Evolutionary conservation across 1,284 basidiomycete genomes (phyloP).

Genomic region (Wolfiporia cocos): DNA sequence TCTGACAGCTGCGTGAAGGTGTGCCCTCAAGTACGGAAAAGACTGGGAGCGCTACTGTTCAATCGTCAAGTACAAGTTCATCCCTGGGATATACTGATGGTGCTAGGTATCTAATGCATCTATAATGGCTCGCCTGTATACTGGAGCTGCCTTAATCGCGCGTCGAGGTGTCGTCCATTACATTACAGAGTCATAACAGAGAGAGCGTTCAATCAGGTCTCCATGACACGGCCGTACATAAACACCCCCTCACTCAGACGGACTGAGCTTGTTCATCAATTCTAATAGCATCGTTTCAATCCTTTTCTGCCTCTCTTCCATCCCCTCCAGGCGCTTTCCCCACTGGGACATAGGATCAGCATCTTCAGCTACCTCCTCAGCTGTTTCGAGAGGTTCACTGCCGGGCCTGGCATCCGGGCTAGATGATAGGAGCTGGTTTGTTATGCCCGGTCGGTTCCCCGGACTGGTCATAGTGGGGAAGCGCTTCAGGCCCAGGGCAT

Average conservation of each 20-base stretch:
- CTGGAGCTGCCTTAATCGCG: too few species aligned
- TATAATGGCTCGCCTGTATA: too few species aligned
- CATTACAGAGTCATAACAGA: too few species aligned
- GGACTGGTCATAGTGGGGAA: constrained; percentile 18
- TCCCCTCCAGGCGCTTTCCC: constrained; percentile 41
- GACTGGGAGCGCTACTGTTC: constrained; percentile 91
- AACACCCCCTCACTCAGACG: too few species aligned
- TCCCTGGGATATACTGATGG: constrained; percentile 64
- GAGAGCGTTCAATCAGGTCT: too few species aligned
- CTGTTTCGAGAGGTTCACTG: constrained; percentile 30
- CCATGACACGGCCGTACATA: too few species aligned
- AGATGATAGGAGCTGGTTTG: constrained; percentile 22
- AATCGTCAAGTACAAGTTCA: constrained; percentile 86
- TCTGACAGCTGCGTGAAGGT: constrained; percentile 38
- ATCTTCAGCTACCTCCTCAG: constrained; percentile 35
- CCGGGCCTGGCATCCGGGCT: constrained; percentile 26
- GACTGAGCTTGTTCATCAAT: too few species aligned
- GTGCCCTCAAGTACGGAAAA: constrained; percentile 90
- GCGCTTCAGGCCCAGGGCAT: constrained; percentile 13
- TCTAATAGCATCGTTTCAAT: too few species aligned
- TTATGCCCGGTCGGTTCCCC: constrained; percentile 10
- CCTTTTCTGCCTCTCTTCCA: constrained; percentile 57
- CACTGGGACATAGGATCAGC: constrained; percentile 25
- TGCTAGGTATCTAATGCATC: too few species aligned
- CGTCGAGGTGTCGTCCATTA: too few species aligned